Base-by-base conservation (phyloP, 805 yeast species). In the Dipodascus albidus region DNA sequence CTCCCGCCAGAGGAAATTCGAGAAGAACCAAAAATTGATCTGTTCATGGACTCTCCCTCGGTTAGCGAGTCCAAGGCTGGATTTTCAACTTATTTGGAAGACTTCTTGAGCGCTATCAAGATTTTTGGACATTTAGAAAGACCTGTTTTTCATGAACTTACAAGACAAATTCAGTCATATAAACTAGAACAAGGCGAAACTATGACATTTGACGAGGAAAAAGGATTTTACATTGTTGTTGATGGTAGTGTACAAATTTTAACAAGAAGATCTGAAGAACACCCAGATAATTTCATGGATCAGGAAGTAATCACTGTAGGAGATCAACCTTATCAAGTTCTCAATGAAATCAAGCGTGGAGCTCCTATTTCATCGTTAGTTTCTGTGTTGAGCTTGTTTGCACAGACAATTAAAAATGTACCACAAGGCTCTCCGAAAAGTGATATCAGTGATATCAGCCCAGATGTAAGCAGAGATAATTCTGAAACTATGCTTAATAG, bases 71-170 rank as follows among this genome's bases (percentile, higher is more conserved):
- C 67, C 23, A 72, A 78, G 49, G 66, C 76, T 4, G 71, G 76
- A 3, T 68, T 78, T 48, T 70, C 84, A 1, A 82, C 86, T 49
- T 90, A 88, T 63, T 70, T 91, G 52, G 96, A 91, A 65, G 95
- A 90, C 54, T 91, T 91, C 61, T 70, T 91, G 49, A 79, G 87
- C 51, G 98, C 96, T 2, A 87, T 93, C 58, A 89, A 88, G 67
- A 85, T 93, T 3, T 93, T 91, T 71, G 98, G 98, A 1, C 91
- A 91, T 66, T 73, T 91, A 50, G 98, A 91, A 59, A 77, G 83
- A 56, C 85, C 87, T 1, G 96, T 91, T 1, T 90, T 91, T 67
- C 95, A 90, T 64, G 98, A 90, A 62, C 75, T 91, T 60, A 90
- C 98, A 2, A 83, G 86, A 63, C 85, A 85, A 56, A 88, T 91